These are phyloP conservation scores for Geranomyces michiganensis DNA, from an alignment of 192 early-diverging fungal species.

Conservation along the genomic window DNA sequence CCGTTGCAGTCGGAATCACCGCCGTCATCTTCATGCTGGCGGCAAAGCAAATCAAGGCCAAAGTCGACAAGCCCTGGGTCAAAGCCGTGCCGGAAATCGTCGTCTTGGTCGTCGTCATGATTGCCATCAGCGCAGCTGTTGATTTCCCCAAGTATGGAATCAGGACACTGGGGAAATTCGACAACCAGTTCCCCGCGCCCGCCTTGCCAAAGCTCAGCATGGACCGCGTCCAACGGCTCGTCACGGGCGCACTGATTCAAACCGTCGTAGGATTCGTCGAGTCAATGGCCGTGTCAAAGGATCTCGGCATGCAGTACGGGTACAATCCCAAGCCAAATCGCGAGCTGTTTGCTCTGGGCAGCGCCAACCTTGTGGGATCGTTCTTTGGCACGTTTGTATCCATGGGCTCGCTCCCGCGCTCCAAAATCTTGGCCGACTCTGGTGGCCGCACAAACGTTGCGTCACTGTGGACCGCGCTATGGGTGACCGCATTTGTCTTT, in stretches of 20 bases:
- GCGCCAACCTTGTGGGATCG: conserved; percentile 46
- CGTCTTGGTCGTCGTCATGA: conserved; percentile 39
- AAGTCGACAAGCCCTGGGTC: conserved; percentile 13
- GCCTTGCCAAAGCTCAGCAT: conserved; percentile 29
- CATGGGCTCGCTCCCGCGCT: conserved; percentile 88
- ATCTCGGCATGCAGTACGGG: conserved; percentile 41
- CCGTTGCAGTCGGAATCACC: conserved; percentile 17
- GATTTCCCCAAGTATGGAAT: conserved; percentile 38
- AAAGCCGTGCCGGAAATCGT: conserved; percentile 34
- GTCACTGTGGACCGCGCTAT: conserved; percentile 66
- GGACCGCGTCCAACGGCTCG: conserved; percentile 28
- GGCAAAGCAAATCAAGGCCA: conserved; percentile 22
- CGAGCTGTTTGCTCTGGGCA: conserved; percentile 52
- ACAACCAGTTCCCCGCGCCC: conserved; percentile 30
- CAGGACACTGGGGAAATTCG: conserved; percentile 40
- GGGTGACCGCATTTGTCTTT: conserved; percentile 76
- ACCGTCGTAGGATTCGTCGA: conserved; percentile 49
- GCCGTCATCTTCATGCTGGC: conserved; percentile 33
- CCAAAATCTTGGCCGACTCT: conserved; percentile 83
- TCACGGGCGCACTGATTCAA: conserved; percentile 40
- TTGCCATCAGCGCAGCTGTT: conserved; percentile 30
- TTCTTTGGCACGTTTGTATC: conserved; percentile 50
- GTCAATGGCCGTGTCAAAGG: conserved; percentile 39
- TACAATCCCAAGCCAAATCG: conserved; percentile 46
- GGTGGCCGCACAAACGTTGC: conserved; percentile 81